These are phyloP conservation scores for Fusarium sacchari DNA, from an alignment of 2,329 filamentous ascomycete species.

Conservation along the genomic window DNA sequence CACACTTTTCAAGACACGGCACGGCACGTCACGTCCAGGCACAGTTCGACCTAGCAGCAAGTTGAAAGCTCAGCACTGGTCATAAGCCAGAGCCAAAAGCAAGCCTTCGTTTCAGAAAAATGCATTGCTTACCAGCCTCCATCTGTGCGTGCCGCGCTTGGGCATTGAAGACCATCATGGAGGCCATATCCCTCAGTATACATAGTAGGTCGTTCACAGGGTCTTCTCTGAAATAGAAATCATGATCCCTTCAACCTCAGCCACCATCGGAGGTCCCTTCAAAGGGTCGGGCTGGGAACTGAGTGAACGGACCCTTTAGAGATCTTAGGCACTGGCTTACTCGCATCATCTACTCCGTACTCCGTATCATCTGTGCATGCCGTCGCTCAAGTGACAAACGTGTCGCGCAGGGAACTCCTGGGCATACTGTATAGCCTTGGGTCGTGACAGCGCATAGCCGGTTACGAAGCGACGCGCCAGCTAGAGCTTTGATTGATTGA, in stretches of 20 bases:
- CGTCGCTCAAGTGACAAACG: constrained; percentile 32
- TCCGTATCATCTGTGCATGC: constrained; percentile 32
- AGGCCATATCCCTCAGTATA: constrained; percentile 12
- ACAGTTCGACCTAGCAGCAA: not conserved
- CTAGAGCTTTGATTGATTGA: constrained; percentile 4
- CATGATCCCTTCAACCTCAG: constrained; percentile 30
- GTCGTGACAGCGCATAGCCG: constrained; percentile 30
- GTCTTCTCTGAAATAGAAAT: constrained; percentile 5
- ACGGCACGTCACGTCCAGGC: constrained; percentile 25
- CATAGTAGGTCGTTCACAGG: constrained; percentile 12
- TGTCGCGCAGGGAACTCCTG: constrained; percentile 41
- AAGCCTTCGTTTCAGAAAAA: constrained; percentile 1
- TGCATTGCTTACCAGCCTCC: not conserved
- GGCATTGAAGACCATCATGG: constrained; percentile 12
- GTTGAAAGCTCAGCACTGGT: not conserved
- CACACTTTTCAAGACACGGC: constrained; percentile 22
- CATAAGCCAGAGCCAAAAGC: not conserved
- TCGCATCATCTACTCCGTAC: constrained; percentile 35
- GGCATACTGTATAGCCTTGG: constrained; percentile 8
- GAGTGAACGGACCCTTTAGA: constrained; percentile 34
- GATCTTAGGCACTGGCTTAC: constrained; percentile 28
- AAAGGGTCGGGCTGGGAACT: constrained; percentile 5
- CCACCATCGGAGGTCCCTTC: constrained; percentile 27
- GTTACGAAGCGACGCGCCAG: constrained; percentile 31
- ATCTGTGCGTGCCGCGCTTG: constrained; percentile 23